phyloP scores from a whole-genome alignment of 306 rosid species.

The Malus orientalis region DNA sequence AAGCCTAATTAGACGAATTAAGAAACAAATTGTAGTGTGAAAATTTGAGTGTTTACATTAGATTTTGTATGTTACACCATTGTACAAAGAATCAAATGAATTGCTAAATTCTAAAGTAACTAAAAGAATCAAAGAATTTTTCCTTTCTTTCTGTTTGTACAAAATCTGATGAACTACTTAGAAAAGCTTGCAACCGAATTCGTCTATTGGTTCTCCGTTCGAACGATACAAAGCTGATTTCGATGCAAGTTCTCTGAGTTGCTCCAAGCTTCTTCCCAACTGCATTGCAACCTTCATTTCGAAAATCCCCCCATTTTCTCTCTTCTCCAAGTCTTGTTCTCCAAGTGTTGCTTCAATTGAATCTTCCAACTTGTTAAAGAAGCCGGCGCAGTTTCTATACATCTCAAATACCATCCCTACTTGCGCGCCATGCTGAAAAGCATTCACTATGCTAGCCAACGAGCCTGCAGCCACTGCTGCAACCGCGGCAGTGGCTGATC shows the following conservation, averaged over 20 bases:
- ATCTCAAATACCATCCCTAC: constrained; percentile 72
- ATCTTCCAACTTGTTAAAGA: constrained; percentile 37
- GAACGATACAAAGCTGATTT: constrained; percentile 36
- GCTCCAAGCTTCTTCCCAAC: constrained; percentile 59
- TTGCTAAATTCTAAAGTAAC: background rate
- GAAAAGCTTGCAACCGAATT: constrained; percentile 64
- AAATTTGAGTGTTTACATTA: background rate
- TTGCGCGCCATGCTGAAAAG: constrained; percentile 62
- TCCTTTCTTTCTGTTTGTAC: background rate
- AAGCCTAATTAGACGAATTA: background rate
- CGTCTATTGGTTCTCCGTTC: constrained; percentile 38
- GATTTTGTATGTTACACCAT: background rate
- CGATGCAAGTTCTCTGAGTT: constrained; percentile 38
- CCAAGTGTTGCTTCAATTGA: constrained; percentile 36
- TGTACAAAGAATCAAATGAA: background rate
- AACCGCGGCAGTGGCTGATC: constrained; percentile 17
- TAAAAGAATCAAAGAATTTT: background rate
- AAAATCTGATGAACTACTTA: constrained; percentile 1
- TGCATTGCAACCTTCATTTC: constrained; percentile 56
- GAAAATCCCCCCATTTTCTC: constrained; percentile 56
- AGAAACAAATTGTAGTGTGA: background rate
- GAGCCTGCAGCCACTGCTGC: constrained; percentile 50
- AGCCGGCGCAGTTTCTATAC: constrained; percentile 51
- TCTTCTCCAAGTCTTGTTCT: constrained; percentile 42
- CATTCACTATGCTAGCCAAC: constrained; percentile 36